Evolutionary conservation across 1,284 basidiomycete species (phyloP).

Genomic region (Trametes pubescens): DNA sequence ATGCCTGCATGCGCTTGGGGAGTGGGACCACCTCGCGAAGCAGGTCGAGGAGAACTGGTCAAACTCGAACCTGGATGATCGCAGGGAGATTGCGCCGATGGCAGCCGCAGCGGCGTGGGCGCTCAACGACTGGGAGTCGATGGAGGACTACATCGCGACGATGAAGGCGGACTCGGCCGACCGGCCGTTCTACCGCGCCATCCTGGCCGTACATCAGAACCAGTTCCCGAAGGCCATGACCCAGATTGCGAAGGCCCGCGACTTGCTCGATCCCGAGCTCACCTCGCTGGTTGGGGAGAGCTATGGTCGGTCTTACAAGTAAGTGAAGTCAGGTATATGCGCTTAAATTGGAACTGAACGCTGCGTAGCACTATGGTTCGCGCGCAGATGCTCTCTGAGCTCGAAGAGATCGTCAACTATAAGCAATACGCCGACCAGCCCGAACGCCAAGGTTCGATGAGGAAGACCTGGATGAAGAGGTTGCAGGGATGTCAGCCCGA

Average conservation of each 20-base stretch:
- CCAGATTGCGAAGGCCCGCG: conserved; percentile 95
- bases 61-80: conserved; percentile 84
- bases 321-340: conserved; percentile 40
- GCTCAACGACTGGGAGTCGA: conserved; percentile 95
- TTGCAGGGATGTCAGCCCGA: conserved; percentile 97
- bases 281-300: conserved; percentile 95
- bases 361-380: conserved; percentile 89
- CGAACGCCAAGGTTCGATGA: conserved; percentile 86
- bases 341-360: conserved; percentile 14
- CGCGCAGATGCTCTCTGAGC: conserved; percentile 98
- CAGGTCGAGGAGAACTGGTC: conserved; percentile 94
- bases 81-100: conserved; percentile 93
- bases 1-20: conserved; percentile 96
- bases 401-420: conserved; percentile 98
- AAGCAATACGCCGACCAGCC: conserved; percentile 96
- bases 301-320: conserved; percentile 97
- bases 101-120: conserved; percentile 99
- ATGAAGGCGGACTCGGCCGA: conserved; percentile 97
- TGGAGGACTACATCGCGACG: conserved; percentile 97
- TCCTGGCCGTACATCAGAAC: conserved; percentile 95
- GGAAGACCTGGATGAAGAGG: conserved; percentile 95
- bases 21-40: conserved; percentile 93
- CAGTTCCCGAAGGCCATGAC: conserved; percentile 92
- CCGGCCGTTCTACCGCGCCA: conserved; percentile 95
- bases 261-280: conserved; percentile 92